A percentile compares a stretch with the other conserved stretches of the same genome.
phyloP scores from a whole-genome alignment of 768 basidiomycete genomes.

The Hysterangium stoloniferum region DNA sequence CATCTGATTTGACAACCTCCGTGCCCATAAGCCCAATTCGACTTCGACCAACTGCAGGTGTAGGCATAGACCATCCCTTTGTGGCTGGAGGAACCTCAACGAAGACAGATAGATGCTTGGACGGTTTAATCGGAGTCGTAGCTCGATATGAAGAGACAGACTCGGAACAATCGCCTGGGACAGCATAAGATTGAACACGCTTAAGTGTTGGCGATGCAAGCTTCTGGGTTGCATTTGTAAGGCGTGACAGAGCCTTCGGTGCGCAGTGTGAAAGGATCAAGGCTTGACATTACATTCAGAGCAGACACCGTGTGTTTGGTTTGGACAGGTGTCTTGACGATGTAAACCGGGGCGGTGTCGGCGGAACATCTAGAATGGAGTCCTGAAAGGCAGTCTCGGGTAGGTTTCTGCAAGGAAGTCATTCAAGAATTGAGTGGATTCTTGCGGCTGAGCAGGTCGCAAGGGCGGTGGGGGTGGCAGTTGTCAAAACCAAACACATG shows the following conservation, averaged over 20 bases:
- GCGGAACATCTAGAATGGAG: conserved; percentile 15
- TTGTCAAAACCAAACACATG: conserved; percentile 3
- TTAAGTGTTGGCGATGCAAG: conserved; percentile 59
- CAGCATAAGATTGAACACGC: conserved; percentile 33
- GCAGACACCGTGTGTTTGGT: conserved; percentile 13
- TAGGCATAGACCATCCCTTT: conserved; percentile 21
- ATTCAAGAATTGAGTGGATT: conserved; percentile 60
- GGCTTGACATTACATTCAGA: conserved; percentile 32
- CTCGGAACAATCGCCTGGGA: neutral
- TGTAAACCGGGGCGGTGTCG: conserved; percentile 22
- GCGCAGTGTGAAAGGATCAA: conserved; percentile 45
- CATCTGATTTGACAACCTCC: too few relatives aligned
- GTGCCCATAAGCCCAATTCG: too few relatives aligned
- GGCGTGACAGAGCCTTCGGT: conserved; percentile 41
- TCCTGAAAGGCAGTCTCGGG: conserved; percentile 28
- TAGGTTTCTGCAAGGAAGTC: conserved; percentile 52
- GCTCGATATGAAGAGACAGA: neutral
- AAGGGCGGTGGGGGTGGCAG: too few relatives aligned
- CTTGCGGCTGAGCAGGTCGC: conserved; percentile 44
- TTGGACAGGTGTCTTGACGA: conserved; percentile 18
- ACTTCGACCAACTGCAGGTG: neutral
- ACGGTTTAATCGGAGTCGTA: conserved; percentile 13
- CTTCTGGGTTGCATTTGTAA: conserved; percentile 60
- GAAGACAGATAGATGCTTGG: conserved; percentile 28
- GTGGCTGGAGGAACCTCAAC: conserved; percentile 26